Conservation (phyloP, 139 green algal species). For the Chlamydomonas incerta region DNA sequence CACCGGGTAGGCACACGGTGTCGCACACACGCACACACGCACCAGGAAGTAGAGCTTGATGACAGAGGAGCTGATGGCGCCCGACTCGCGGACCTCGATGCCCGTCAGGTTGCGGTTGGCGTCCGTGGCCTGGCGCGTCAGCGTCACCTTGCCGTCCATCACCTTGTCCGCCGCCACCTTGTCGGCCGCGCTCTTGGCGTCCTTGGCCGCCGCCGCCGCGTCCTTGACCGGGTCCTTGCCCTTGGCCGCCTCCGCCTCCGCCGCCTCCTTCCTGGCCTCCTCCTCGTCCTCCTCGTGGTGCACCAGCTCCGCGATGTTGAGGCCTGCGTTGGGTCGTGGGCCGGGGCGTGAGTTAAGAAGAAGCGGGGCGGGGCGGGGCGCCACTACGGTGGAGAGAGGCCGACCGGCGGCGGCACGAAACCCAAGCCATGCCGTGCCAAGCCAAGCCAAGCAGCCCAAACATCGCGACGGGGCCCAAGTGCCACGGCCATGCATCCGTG, state of each 20-base stretch:
- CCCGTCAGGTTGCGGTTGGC: constrained; percentile 68
- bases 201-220: neutral
- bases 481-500: neutral
- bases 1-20: too few relatives aligned
- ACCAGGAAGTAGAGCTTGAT: constrained; percentile 68
- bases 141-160: constrained; percentile 31
- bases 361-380: too few relatives aligned
- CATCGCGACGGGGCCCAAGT: neutral
- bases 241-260: neutral
- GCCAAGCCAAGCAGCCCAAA: neutral
- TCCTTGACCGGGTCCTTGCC: neutral
- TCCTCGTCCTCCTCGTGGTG: constrained; percentile 56
- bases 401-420: too few relatives aligned
- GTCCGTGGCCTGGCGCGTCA: constrained; percentile 21
- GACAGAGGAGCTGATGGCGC: constrained; percentile 64
- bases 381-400: too few relatives aligned
- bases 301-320: constrained; percentile 70
- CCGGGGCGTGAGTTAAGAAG: too few relatives aligned
- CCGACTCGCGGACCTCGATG: constrained; percentile 69
- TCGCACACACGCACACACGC: too few relatives aligned
- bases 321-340: constrained; percentile 1
- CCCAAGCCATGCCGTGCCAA: too few relatives aligned
- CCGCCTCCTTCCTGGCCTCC: neutral
- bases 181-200: neutral
- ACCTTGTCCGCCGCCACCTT: neutral